A percentile compares a stretch with the other conserved stretches of the same genome.
Evolutionary conservation across 2,329 filamentous ascomycete species (phyloP).

Genomic region (Amphichorda felina): DNA sequence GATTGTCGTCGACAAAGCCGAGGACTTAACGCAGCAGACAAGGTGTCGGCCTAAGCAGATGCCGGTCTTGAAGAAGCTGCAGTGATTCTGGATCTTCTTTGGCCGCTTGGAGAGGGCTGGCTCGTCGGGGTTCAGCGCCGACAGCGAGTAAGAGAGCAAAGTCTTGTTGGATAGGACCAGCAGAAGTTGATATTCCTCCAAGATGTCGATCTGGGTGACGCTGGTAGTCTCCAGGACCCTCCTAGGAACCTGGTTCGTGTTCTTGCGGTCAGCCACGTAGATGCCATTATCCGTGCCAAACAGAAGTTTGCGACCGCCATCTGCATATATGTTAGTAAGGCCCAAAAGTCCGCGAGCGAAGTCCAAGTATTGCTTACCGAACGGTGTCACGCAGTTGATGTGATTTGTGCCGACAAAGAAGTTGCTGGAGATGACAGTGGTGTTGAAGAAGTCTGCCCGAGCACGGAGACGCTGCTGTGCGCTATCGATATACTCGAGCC

Average conservation of each 20-base stretch:
- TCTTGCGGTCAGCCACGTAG: conserved; percentile 82
- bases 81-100: conserved; percentile 94
- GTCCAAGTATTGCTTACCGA: conserved; percentile 62
- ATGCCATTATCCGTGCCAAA: conserved; percentile 92
- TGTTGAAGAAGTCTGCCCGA: conserved; percentile 84
- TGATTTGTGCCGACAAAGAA: conserved; percentile 60
- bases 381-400: conserved; percentile 90
- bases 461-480: conserved; percentile 81
- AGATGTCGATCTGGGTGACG: conserved; percentile 90
- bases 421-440: conserved; percentile 44
- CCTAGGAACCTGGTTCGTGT: conserved; percentile 69
- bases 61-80: conserved; percentile 96
- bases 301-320: conserved; percentile 88
- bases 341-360: too few relatives aligned
- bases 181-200: conserved; percentile 89
- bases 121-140: conserved; percentile 77
- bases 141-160: conserved; percentile 76
- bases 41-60: conserved; percentile 90
- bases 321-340: conserved; percentile 26
- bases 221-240: conserved; percentile 76
- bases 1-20: conserved; percentile 85
- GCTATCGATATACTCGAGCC: conserved; percentile 88
- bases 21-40: conserved; percentile 93
- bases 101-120: conserved; percentile 70
- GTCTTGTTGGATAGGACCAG: conserved; percentile 90